These are phyloP conservation scores for Leccinum huronense DNA, from an alignment of 1,284 basidiomycete species.

Conservation along the genomic window DNA sequence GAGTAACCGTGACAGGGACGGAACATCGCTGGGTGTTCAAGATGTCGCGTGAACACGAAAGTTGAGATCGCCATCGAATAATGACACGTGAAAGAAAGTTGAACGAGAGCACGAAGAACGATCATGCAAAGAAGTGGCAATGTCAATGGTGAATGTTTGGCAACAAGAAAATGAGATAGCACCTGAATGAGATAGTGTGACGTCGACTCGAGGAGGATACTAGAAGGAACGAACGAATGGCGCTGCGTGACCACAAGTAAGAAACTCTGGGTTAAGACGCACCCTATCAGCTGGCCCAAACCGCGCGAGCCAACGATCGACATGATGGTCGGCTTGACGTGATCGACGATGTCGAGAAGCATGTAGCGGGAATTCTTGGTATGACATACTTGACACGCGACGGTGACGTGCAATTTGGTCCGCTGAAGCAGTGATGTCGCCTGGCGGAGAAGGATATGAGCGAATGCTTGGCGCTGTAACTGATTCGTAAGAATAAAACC, in stretches of 20 bases:
- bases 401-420: slow-evolving; percentile 81
- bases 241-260: not conserved
- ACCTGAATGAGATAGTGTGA: slow-evolving; percentile 95
- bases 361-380: slow-evolving; percentile 94
- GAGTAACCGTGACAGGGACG: slow-evolving; percentile 90
- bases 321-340: slow-evolving; percentile 82
- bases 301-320: slow-evolving; percentile 95
- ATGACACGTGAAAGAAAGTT: not conserved
- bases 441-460: slow-evolving; percentile 85
- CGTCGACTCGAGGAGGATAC: slow-evolving; percentile 94
- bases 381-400: slow-evolving; percentile 94
- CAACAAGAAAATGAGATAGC: slow-evolving; percentile 18
- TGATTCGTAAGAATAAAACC: slow-evolving; percentile 13
- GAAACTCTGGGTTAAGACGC: slow-evolving; percentile 22
- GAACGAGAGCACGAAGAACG: not conserved
- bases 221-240: slow-evolving; percentile 30
- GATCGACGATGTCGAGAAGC: slow-evolving; percentile 90
- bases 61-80: not conserved
- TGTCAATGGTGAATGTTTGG: slow-evolving; percentile 6
- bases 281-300: slow-evolving; percentile 88
- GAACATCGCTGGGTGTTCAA: slow-evolving; percentile 62
- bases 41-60: slow-evolving; percentile 6
- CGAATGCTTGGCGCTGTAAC: slow-evolving; percentile 77
- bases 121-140: not conserved
- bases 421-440: slow-evolving; percentile 88